These are phyloP conservation scores for Tuber borchii DNA, from an alignment of 495 filamentous ascomycete species.

Conservation along the genomic window DNA sequence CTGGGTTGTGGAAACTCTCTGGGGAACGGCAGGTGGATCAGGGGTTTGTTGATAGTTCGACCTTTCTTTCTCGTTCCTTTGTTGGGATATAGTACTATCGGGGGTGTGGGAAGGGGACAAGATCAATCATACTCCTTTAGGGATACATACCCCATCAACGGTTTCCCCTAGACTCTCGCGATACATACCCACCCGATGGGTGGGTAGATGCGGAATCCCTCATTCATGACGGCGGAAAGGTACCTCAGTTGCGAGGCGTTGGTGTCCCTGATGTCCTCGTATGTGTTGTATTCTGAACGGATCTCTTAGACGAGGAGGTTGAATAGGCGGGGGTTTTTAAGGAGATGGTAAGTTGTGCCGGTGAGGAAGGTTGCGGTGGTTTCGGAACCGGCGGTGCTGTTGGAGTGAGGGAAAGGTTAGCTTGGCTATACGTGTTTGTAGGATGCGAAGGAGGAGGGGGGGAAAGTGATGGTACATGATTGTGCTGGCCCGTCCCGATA, in stretches of 20 bases:
- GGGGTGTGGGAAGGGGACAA: not conserved
- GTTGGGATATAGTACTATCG: not conserved
- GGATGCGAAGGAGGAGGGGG: not conserved
- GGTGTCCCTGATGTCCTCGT: constrained; percentile 50
- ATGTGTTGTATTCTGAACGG: constrained; percentile 48
- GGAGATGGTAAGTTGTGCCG: constrained; percentile 49
- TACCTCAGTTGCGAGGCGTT: constrained; percentile 48
- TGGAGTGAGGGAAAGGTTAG: not conserved
- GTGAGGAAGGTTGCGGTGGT: constrained; percentile 53
- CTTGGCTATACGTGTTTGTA: not conserved
- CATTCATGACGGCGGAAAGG: constrained; percentile 54
- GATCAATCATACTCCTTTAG: constrained; percentile 41
- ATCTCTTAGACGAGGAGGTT: constrained; percentile 51
- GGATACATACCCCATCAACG: constrained; percentile 48
- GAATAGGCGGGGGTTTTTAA: constrained; percentile 35
- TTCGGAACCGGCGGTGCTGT: constrained; percentile 50
- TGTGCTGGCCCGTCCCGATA: constrained; percentile 40
- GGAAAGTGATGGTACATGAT: constrained; percentile 38
- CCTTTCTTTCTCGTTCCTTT: constrained; percentile 21
- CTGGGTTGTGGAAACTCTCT: constrained; percentile 48
- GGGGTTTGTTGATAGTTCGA: constrained; percentile 45
- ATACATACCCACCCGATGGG: constrained; percentile 50
- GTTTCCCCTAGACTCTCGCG: constrained; percentile 46
- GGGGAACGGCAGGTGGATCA: constrained; percentile 45
- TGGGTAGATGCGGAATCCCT: constrained; percentile 55